Base-by-base conservation (phyloP, 257 asterid species). In the Solanum paucissectum region DNA sequence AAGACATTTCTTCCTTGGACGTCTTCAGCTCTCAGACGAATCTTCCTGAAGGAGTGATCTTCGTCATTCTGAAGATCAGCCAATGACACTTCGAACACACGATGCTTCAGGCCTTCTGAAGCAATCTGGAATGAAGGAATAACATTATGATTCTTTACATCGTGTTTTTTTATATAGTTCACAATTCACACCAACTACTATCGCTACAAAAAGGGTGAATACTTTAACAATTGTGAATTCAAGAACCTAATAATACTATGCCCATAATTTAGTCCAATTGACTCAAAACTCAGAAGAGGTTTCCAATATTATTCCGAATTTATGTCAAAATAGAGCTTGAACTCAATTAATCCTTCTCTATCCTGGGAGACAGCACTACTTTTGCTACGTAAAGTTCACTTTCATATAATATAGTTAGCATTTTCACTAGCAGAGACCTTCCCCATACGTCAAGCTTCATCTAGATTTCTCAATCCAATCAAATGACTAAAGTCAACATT, bases 21-120 rank as follows among this genome's bases (percentile, higher is more conserved):
- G 83, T 95, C 98, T 88, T 95, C 98, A 82, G 93, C 98, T 49
- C 98, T 96, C 92, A 96, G 68, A 9, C 98, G 94, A 85, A 96
- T 96, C 94, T 96, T 96, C 75, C 98, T 94, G 94, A 90, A 96
- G 62, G 98, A 91, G 21, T 96, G 94, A 81, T 96, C 98, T 85
- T 96, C 98, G 74, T 95, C 96, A 42, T 89, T 91, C 90, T 96
- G 98, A 86, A 96, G 98, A 85, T 96, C 98, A 89, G 98, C 98
- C 92, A 94, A 91, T 2, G 98, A 93, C 14, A 95, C 98, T 89
- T 96, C 99, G 7, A 96, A 93, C 33, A 96, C 97, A 88, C 99
- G 94, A 42, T 96, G 98, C 92, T 96, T 96, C 55, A 96, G 96
- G 46, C 99, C 99, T 87, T 96, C 99, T 4, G 99, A 95, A 16